These are phyloP conservation scores for Pythium biforme DNA, from an alignment of 352 stramenopile genomes.

Conservation along the genomic window DNA sequence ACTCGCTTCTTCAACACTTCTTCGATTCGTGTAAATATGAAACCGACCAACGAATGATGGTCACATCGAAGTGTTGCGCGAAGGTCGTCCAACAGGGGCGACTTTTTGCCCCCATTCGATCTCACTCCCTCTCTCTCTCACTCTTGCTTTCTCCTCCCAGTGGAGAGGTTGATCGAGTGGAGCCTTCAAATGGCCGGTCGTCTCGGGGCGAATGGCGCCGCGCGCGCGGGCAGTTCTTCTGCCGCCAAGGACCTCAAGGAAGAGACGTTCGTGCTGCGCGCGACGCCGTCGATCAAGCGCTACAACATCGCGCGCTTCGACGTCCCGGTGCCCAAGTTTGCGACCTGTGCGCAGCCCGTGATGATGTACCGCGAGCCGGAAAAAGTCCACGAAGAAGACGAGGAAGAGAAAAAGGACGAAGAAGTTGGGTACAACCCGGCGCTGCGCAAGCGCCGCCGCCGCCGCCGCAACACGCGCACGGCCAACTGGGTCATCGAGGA, in stretches of 20 bases:
- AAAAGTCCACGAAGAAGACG: conserved; percentile 67
- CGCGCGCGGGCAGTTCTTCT: background rate
- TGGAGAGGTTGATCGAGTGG: background rate
- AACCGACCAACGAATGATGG: conserved; percentile 8
- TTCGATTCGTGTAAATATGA: background rate
- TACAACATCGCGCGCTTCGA: conserved; percentile 88
- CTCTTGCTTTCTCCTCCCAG: background rate
- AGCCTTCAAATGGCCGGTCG: conserved; percentile 5
- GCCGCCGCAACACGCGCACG: conserved; percentile 71
- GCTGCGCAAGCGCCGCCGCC: conserved; percentile 70
- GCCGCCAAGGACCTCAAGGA: conserved; percentile 24
- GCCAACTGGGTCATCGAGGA: conserved; percentile 86
- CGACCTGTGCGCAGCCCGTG: conserved; percentile 63
- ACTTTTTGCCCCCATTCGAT: background rate
- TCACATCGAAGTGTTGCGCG: background rate
- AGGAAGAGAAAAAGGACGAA: conserved; percentile 74
- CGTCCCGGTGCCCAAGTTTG: conserved; percentile 62
- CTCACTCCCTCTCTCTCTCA: background rate
- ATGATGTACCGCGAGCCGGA: conserved; percentile 88
- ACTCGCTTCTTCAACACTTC: background rate
- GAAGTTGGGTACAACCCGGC: conserved; percentile 71
- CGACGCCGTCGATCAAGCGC: conserved; percentile 85
- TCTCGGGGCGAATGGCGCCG: conserved; percentile 2
- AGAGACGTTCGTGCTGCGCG: conserved; percentile 77
- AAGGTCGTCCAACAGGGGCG: background rate